phyloP scores from a whole-genome alignment of 495 filamentous ascomycete species.

The Xylaria acuta region DNA sequence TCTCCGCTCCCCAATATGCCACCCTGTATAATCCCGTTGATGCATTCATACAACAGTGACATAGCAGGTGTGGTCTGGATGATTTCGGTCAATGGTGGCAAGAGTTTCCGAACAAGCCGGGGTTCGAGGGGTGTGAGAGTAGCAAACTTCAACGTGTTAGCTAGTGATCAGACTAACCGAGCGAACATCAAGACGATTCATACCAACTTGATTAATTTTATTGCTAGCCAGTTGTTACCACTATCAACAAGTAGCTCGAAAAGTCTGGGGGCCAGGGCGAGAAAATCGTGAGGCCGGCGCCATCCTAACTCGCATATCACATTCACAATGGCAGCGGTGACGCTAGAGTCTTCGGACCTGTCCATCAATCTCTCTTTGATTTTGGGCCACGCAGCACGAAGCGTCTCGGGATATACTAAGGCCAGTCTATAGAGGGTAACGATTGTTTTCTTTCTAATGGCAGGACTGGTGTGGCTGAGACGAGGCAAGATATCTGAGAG shows the following conservation, averaged over 20 bases:
- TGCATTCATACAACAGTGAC: conserved; percentile 96
- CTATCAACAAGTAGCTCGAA: conserved; percentile 93
- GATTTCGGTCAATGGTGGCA: conserved; percentile 90
- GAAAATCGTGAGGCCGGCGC: conserved; percentile 90
- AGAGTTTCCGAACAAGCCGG: conserved; percentile 85
- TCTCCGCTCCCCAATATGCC: conserved; percentile 85
- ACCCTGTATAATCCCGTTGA: conserved; percentile 96
- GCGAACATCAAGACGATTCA: conserved; percentile 34
- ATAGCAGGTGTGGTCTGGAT: conserved; percentile 95
- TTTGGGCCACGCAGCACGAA: conserved; percentile 93
- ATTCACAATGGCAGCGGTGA: conserved; percentile 94
- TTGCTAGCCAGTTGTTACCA: conserved; percentile 99
- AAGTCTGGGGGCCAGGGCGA: conserved; percentile 86
- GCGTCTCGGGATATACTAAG: conserved; percentile 90
- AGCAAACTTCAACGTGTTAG: conserved; percentile 73
- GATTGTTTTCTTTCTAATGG: conserved; percentile 92
- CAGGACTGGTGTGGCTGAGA: conserved; percentile 80
- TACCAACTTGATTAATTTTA: conserved; percentile 97
- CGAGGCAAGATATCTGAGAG: conserved; percentile 85
- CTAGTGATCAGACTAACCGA: neutral
- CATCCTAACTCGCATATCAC: conserved; percentile 96
- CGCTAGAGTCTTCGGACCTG: conserved; percentile 85
- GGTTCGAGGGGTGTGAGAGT: conserved; percentile 93
- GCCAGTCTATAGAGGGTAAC: conserved; percentile 91
- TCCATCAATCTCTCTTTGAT: conserved; percentile 95